Evolutionary conservation across 768 basidiomycete species (phyloP).

Genomic region (Cystofilobasidium bisporidii): DNA sequence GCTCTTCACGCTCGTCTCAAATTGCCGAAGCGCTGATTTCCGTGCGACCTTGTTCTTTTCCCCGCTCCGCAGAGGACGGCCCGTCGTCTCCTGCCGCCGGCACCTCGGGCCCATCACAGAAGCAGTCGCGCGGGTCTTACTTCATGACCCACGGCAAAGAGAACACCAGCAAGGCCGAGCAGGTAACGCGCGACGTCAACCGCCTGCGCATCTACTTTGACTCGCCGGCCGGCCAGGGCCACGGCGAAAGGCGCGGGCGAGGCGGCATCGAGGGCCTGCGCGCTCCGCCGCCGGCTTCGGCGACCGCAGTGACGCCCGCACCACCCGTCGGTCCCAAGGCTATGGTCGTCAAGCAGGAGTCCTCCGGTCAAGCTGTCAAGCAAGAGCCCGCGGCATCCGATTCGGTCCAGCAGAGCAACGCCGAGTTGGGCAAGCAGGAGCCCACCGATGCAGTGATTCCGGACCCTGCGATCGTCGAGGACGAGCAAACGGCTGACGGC

Average conservation of each 20-base stretch:
- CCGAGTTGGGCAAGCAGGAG: conserved; percentile 3
- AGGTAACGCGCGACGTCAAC: conserved; percentile 37
- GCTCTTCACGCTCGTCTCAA: conserved; percentile 40
- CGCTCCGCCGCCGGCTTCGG: not conserved
- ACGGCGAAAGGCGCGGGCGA: conserved; percentile 22
- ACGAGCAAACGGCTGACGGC: not conserved
- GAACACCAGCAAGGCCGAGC: conserved; percentile 13
- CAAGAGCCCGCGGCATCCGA: not conserved
- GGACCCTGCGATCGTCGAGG: not conserved
- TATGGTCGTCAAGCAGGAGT: conserved; percentile 11
- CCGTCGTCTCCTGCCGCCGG: not conserved
- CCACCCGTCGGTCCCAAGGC: not conserved
- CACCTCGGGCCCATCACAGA: conserved; percentile 1
- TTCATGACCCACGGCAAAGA: conserved; percentile 34
- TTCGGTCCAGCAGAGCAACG: conserved; percentile 8
- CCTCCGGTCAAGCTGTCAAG: conserved; percentile 19
- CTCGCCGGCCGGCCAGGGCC: conserved; percentile 39
- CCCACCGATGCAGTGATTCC: not conserved
- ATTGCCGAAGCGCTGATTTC: not conserved
- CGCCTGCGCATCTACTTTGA: conserved; percentile 44
- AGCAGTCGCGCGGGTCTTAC: conserved; percentile 26
- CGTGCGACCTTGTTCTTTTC: conserved; percentile 24
- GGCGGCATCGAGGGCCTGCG: conserved; percentile 26
- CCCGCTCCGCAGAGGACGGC: not conserved
- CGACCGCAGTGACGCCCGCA: not conserved